A percentile compares a stretch with the other conserved stretches of the same genome.
phyloP scores from a whole-genome alignment of 2,329 filamentous ascomycete species.

The Zalaria sp. region DNA sequence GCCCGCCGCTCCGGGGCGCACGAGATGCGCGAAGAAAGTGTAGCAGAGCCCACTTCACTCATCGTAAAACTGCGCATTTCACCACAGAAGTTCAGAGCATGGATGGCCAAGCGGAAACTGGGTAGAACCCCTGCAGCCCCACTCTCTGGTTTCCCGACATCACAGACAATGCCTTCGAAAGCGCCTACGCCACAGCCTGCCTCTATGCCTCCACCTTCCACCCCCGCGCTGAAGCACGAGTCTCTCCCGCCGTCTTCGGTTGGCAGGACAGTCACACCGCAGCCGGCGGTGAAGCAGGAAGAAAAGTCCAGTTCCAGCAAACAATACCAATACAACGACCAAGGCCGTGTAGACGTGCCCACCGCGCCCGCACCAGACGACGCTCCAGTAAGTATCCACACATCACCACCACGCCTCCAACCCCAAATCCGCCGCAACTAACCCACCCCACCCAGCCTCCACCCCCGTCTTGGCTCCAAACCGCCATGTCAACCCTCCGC shows the following conservation, averaged over 20 bases:
- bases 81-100: conserved; percentile 56
- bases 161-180: conserved; percentile 30
- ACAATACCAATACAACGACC: conserved; percentile 13
- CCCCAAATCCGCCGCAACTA: not conserved
- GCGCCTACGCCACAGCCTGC: conserved; percentile 30
- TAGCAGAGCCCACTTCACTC: conserved; percentile 63
- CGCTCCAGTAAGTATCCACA: conserved; percentile 43
- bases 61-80: conserved; percentile 64
- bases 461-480: conserved; percentile 71
- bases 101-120: conserved; percentile 41
- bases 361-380: conserved; percentile 45
- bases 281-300: conserved; percentile 1
- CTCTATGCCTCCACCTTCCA: conserved; percentile 3
- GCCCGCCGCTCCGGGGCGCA: conserved; percentile 41
- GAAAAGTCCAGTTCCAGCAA: conserved; percentile 2
- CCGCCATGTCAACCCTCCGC: conserved; percentile 58
- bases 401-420: conserved; percentile 8
- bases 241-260: conserved; percentile 1
- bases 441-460: conserved; percentile 45
- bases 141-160: conserved; percentile 24
- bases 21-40: conserved; percentile 63
- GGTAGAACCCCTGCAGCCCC: conserved; percentile 16
- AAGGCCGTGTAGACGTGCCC: conserved; percentile 52
- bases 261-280: not conserved
- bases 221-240: conserved; percentile 5